phyloP scores from a whole-genome alignment of 2,329 filamentous ascomycete genomes.

The Aspergillus sp. region DNA sequence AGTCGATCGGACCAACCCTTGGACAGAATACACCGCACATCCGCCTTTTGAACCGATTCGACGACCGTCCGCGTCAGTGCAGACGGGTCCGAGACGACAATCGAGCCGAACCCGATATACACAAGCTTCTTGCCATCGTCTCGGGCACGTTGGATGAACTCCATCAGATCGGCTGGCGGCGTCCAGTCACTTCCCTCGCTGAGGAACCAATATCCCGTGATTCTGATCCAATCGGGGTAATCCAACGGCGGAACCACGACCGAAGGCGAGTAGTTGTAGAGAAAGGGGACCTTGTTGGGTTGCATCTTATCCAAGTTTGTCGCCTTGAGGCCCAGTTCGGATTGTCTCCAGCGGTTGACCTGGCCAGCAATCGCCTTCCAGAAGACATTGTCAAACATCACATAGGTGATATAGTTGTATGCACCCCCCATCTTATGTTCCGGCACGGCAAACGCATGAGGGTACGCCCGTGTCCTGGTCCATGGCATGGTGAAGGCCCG shows the following conservation, averaged over 20 bases:
- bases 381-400: conserved; percentile 95
- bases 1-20: conserved; percentile 96
- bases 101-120: conserved; percentile 95
- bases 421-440: conserved; percentile 91
- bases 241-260: conserved; percentile 94
- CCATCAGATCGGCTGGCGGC: conserved; percentile 71
- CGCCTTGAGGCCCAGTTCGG: conserved; percentile 71
- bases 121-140: conserved; percentile 85
- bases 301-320: conserved; percentile 90
- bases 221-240: conserved; percentile 95
- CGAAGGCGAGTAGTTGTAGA: conserved; percentile 94
- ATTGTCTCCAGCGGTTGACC: conserved; percentile 89
- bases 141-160: conserved; percentile 82
- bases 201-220: conserved; percentile 98
- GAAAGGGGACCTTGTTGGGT: conserved; percentile 93
- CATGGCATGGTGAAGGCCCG: conserved; percentile 98
- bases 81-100: conserved; percentile 85
- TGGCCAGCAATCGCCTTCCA: conserved; percentile 92
- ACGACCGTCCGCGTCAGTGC: conserved; percentile 91
- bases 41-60: conserved; percentile 84
- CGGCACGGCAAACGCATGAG: conserved; percentile 91
- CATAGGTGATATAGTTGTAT: conserved; percentile 93
- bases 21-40: conserved; percentile 89
- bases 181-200: conserved; percentile 71
- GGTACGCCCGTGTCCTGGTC: conserved; percentile 93